A percentile compares a stretch with the other conserved stretches of the same genome.
phyloP scores from a whole-genome alignment of 176 grass and related monocot genomes.

The Typha latifolia region DNA sequence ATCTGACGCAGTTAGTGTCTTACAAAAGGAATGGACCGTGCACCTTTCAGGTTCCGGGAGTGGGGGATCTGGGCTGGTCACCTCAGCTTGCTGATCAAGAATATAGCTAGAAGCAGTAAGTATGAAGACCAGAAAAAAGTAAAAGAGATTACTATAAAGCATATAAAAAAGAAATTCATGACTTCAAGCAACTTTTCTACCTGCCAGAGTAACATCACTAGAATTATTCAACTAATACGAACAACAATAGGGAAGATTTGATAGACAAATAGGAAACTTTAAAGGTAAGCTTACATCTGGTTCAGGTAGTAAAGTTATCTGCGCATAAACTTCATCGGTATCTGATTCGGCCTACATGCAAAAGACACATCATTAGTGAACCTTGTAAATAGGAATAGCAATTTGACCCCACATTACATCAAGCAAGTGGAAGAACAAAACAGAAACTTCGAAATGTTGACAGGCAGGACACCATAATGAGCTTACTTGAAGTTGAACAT shows the following conservation, averaged over 20 bases:
- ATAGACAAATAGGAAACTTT: neutral
- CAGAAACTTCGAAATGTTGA: constrained; percentile 3
- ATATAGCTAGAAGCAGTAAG: constrained; percentile 14
- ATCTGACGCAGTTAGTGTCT: constrained; percentile 91
- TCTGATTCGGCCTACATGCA: constrained; percentile 68
- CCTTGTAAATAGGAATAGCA: neutral
- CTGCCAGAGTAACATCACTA: too few relatives aligned
- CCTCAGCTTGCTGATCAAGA: constrained; percentile 53
- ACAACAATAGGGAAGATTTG: neutral
- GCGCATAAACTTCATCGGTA: constrained; percentile 94
- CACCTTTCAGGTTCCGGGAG: constrained; percentile 50
- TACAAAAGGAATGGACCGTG: constrained; percentile 78
- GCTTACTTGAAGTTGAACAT: constrained; percentile 68
- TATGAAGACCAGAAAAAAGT: neutral
- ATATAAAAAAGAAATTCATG: neutral
- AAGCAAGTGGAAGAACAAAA: neutral
- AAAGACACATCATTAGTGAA: constrained; percentile 7
- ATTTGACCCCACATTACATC: neutral
- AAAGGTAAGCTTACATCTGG: constrained; percentile 36
- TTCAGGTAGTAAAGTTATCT: constrained; percentile 84
- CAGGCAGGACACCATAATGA: neutral
- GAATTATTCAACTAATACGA: neutral
- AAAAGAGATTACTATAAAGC: neutral
- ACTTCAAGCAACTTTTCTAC: too few relatives aligned
- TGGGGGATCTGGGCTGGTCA: constrained; percentile 39